Conservation (phyloP, 192 early-diverging fungal genomes). For the Gonapodya prolifera region DNA sequence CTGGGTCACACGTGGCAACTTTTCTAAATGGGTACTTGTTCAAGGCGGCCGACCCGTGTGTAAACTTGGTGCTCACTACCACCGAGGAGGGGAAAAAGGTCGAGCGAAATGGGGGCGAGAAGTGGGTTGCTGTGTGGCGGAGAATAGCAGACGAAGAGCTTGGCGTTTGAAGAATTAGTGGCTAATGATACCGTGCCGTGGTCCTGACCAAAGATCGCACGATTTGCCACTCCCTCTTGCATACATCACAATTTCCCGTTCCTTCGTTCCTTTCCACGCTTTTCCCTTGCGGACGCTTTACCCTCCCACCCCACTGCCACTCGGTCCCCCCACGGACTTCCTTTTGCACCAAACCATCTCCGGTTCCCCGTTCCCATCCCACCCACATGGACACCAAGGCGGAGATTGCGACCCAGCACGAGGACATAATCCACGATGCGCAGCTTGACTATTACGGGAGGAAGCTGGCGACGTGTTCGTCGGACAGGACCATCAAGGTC, state of each 20-base stretch:
- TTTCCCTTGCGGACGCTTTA: neutral
- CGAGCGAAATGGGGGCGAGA: slow-evolving; percentile 85
- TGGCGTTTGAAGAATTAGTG: neutral
- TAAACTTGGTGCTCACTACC: slow-evolving; percentile 65
- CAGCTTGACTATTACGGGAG: slow-evolving; percentile 76
- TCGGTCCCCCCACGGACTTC: too few relatives aligned
- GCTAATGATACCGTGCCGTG: neutral
- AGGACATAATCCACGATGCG: slow-evolving; percentile 47
- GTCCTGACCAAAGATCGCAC: neutral
- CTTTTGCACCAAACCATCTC: neutral
- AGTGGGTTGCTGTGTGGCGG: slow-evolving; percentile 57
- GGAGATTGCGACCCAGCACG: slow-evolving; percentile 10
- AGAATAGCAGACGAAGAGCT: neutral
- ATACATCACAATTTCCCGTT: neutral
- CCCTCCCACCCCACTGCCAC: neutral
- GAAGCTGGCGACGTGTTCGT: slow-evolving; percentile 94
- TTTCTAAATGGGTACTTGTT: neutral
- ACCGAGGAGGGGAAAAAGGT: slow-evolving; percentile 99
- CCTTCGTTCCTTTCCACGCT: neutral
- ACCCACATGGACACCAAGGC: neutral
- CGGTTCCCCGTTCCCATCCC: neutral
- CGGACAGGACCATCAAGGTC: slow-evolving; percentile 84
- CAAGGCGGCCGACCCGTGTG: slow-evolving; percentile 68
- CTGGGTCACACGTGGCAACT: neutral
- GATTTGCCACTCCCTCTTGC: neutral